Evolutionary conservation across 352 stramenopile species (phyloP).

Genomic region (Phytopythium cucurbitacearum): DNA sequence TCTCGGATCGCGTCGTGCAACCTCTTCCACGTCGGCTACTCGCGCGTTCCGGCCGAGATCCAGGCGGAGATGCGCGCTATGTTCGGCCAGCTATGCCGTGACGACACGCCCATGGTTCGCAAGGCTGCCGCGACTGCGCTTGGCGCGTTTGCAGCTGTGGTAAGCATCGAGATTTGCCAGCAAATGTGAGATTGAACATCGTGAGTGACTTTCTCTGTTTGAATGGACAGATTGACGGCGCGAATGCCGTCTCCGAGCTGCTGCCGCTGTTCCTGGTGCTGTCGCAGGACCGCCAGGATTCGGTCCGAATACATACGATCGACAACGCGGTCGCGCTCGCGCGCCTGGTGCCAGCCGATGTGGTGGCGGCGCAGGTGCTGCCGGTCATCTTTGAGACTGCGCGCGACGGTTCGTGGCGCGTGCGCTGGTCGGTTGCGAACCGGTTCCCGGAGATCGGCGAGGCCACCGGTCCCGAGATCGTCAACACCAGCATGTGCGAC

Average conservation of each 20-base stretch:
- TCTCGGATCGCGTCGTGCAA: slow-evolving; percentile 83
- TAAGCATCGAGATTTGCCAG: slow-evolving; percentile 9
- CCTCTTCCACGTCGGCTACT: slow-evolving; percentile 77
- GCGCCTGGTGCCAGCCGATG: slow-evolving; percentile 64
- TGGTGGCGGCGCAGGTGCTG: slow-evolving; percentile 81
- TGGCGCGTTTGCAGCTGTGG: slow-evolving; percentile 78
- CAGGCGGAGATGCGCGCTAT: slow-evolving; percentile 85
- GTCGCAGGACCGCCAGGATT: slow-evolving; percentile 93
- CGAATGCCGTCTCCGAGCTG: slow-evolving; percentile 65
- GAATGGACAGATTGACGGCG: slow-evolving; percentile 44
- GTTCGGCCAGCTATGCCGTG: slow-evolving; percentile 92
- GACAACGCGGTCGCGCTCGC: slow-evolving; percentile 96
- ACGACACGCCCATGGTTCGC: slow-evolving; percentile 98
- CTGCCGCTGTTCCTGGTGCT: slow-evolving; percentile 82
- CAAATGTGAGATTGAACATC: background rate
- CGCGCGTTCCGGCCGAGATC: slow-evolving; percentile 42
- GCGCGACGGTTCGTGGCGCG: slow-evolving; percentile 96
- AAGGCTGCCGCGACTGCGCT: slow-evolving; percentile 88
- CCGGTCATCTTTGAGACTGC: slow-evolving; percentile 90
- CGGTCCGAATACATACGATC: slow-evolving; percentile 95
- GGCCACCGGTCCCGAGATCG: slow-evolving; percentile 71
- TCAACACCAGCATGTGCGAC: slow-evolving; percentile 71
- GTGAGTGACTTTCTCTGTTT: background rate
- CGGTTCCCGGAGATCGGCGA: slow-evolving; percentile 94
- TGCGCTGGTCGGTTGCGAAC: slow-evolving; percentile 97